These are phyloP conservation scores for Aegle marmelos DNA, from an alignment of 345 rosid species.

Conservation along the genomic window DNA sequence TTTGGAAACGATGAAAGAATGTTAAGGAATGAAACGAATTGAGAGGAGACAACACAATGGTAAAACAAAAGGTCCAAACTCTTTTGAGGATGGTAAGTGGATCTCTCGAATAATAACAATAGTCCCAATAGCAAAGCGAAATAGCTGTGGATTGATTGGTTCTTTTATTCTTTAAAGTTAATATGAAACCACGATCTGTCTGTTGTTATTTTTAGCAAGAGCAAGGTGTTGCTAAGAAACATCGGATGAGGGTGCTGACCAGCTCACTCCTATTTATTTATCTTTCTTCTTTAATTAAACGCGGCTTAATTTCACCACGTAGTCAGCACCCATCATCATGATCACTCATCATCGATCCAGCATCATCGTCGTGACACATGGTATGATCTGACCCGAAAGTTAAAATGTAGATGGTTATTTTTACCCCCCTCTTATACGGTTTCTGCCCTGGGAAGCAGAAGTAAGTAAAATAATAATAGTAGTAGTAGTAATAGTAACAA, in stretches of 20 bases:
- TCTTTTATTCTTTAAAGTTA: neutral
- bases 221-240: constrained; percentile 16
- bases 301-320: neutral
- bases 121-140: neutral
- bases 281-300: neutral
- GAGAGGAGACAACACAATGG: neutral
- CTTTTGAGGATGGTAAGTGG: neutral
- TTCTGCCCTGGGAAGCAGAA: neutral
- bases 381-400: too few species aligned
- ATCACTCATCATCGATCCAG: neutral
- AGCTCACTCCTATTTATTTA: neutral
- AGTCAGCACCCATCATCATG: neutral
- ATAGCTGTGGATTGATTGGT: neutral
- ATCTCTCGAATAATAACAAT: constrained; percentile 7
- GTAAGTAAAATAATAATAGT: neutral
- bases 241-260: constrained; percentile 17
- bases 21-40: neutral
- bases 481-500: too few species aligned
- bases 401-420: too few species aligned
- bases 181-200: neutral
- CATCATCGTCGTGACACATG: too few species aligned
- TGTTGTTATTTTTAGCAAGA: constrained; percentile 14
- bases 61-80: neutral
- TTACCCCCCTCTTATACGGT: neutral
- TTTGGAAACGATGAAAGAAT: neutral